These are phyloP conservation scores for Phascolomyces articulosus DNA, from an alignment of 371 early-diverging fungal species.

Conservation along the genomic window DNA sequence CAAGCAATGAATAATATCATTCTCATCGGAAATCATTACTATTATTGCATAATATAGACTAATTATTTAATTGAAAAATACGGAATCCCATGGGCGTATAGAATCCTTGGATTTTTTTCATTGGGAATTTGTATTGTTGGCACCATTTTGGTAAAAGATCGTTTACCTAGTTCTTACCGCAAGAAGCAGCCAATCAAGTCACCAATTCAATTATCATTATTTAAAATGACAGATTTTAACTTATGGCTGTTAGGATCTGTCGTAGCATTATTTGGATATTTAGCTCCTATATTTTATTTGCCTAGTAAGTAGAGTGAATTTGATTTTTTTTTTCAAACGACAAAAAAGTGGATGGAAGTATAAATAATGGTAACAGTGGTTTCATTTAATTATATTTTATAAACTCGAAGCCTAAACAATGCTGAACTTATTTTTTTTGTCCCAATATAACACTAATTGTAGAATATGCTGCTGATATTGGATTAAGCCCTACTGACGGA, in stretches of 20 bases:
- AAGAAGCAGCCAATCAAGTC: constrained; percentile 22
- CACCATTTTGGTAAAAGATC: constrained; percentile 33
- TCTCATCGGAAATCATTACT: too few relatives aligned
- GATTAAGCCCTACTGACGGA: constrained; percentile 21
- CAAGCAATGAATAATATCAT: too few relatives aligned
- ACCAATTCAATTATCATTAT: constrained; percentile 28
- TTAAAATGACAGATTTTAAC: constrained; percentile 29
- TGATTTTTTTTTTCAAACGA: too few relatives aligned
- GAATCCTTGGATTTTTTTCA: constrained; percentile 40
- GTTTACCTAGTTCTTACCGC: constrained; percentile 24
- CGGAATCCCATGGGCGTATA: constrained; percentile 22
- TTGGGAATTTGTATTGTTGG: constrained; percentile 37
- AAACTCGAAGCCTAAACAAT: too few relatives aligned
- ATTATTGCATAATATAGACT: background rate
- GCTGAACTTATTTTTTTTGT: too few relatives aligned
- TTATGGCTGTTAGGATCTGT: constrained; percentile 36
- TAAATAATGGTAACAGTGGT: too few relatives aligned
- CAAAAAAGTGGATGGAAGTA: background rate
- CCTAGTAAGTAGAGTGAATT: constrained; percentile 25
- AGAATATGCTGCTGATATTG: constrained; percentile 34
- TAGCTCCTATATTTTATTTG: constrained; percentile 35
- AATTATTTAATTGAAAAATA: background rate
- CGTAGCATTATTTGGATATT: constrained; percentile 36
- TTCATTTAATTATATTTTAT: too few relatives aligned
- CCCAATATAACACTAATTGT: too few relatives aligned